Percentiles rank a stretch among this genome's conserved stretches.
Conservation (phyloP, 1,284 basidiomycete species). For the Naganishia cerealis region DNA sequence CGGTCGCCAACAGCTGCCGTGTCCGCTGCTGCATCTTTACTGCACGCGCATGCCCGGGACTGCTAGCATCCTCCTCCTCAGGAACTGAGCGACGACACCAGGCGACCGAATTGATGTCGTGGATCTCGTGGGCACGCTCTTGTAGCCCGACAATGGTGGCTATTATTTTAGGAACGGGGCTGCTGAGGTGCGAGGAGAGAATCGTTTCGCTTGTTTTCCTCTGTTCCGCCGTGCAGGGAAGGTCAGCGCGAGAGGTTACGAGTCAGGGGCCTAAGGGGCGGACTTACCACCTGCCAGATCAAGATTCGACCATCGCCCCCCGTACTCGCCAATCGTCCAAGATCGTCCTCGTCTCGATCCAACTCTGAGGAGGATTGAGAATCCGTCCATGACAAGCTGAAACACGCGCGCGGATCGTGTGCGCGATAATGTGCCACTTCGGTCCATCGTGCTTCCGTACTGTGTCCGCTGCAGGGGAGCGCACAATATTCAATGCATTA, state of each 20-base stretch:
- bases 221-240: neutral
- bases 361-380: slow-evolving; percentile 11
- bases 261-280: no score
- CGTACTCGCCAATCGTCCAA: slow-evolving; percentile 58
- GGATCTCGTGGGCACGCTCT: slow-evolving; percentile 56
- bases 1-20: slow-evolving; percentile 57
- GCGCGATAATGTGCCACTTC: slow-evolving; percentile 46
- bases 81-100: slow-evolving; percentile 54
- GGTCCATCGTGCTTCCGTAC: slow-evolving; percentile 26
- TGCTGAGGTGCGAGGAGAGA: slow-evolving; percentile 30
- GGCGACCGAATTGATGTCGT: slow-evolving; percentile 59
- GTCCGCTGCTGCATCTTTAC: neutral
- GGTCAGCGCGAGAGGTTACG: no score
- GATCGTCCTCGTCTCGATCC: slow-evolving; percentile 29
- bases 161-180: slow-evolving; percentile 30
- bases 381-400: slow-evolving; percentile 46
- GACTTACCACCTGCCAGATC: slow-evolving; percentile 56
- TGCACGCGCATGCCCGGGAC: neutral
- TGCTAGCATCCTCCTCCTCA: slow-evolving; percentile 40
- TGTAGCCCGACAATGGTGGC: slow-evolving; percentile 34
- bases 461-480: slow-evolving; percentile 11
- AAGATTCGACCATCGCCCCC: slow-evolving; percentile 61
- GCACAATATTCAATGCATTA: neutral
- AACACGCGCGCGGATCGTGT: slow-evolving; percentile 46
- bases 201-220: slow-evolving; percentile 13